Evolutionary conservation across 192 early-diverging fungal species (phyloP), one percentile per base, ranked within the genome.

Genomic region (Coemansia sp.): DNA sequence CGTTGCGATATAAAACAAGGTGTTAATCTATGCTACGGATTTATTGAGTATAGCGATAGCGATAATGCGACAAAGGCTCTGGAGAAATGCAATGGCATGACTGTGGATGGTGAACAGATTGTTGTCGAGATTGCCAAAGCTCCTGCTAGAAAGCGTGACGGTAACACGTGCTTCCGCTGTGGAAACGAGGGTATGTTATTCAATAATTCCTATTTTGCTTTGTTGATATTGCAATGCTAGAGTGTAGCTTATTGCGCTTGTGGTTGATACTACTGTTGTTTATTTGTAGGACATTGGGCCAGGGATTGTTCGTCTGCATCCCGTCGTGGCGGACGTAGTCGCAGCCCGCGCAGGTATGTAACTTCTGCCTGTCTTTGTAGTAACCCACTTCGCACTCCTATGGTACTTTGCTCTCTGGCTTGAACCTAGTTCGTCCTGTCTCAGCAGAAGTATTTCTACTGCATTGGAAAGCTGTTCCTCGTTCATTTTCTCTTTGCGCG

Each of bases 111-210:
- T 56, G 71, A 74, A 30, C 41, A 47, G 28, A 80, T 80, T 54
- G 77, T 80, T 5, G 77, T 80, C 2, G 71, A 80, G 56, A 50
- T 71, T 48, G 71, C 77, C 49, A 68, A 69, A 49, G 71, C 61
- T 1, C 19, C 71, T 3, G 67, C 71, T 8, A 56, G 71, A 19
- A 67, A 59, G 30, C 71, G 68, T 44, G 65, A 80, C 50, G 68
- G 67, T 32, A 67, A 49, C 50, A 58, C 54, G 50, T 80, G 77
- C 68, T 80, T 80, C 77, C 71, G 77, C 54, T 80, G 77, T 44
- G 67, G 71, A 34, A 38, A 58, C 22, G 76, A 73, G 60, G 76
- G 76, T 71, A 78, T 31, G 69, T 49, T 38, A 44, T 56, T n/a
- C 14, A 27, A 4, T 31, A 18, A 5, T 12, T 50, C 4, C 32